These are phyloP conservation scores for Trichoderma semiorbis DNA, from an alignment of 2,329 filamentous ascomycete species.

Conservation along the genomic window DNA sequence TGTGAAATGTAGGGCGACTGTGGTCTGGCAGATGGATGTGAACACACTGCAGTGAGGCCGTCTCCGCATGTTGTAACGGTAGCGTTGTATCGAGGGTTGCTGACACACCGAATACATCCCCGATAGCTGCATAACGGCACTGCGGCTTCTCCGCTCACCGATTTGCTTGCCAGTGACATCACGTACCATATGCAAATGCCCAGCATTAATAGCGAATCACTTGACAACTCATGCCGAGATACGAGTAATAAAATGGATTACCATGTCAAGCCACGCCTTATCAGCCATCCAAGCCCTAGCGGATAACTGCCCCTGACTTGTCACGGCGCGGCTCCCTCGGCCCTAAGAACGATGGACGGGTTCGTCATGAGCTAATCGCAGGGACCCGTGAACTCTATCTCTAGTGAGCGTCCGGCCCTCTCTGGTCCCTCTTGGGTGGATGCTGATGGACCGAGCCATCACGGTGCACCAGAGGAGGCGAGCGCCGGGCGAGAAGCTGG, in stretches of 20 bases:
- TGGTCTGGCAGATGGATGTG: background rate
- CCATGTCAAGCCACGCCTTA: background rate
- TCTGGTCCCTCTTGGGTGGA: background rate
- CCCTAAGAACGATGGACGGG: background rate
- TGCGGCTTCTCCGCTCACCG: background rate
- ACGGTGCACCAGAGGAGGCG: background rate
- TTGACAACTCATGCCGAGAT: background rate
- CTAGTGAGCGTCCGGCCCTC: background rate
- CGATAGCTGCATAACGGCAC: background rate
- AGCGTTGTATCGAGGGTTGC: background rate
- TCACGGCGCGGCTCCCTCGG: background rate
- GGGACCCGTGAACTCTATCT: constrained; percentile 12
- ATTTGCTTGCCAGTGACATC: background rate
- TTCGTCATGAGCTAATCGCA: background rate
- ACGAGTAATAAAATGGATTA: background rate
- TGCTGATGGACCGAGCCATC: background rate
- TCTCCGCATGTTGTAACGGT: background rate
- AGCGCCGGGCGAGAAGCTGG: background rate
- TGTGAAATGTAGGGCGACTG: background rate
- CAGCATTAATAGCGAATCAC: background rate
- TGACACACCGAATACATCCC: background rate
- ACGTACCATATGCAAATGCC: background rate
- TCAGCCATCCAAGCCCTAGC: background rate
- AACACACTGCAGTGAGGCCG: background rate
- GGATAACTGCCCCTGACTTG: background rate